Evolutionary conservation across 1,284 basidiomycete genomes (phyloP), one percentile per base, ranked within the genome.

Genomic region (Cryptococcus sp.): DNA sequence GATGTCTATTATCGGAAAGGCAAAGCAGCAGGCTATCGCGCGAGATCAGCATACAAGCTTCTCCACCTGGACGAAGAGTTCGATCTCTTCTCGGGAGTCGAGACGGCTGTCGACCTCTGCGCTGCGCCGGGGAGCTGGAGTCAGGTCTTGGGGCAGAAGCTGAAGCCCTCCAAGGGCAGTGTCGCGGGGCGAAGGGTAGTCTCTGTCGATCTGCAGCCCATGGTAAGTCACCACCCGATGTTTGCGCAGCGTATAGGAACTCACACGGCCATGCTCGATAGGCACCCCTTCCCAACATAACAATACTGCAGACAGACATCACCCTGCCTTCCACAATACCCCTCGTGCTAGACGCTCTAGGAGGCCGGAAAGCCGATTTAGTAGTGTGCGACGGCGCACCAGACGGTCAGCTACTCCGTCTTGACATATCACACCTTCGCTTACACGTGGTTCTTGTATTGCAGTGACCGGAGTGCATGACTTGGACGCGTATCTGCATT

Each of bases 311-410:
- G 57, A 82, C 83, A 44, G 84, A 85, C 61, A 84, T 85, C 66
- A 85, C 84, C 0, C 75, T 80, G 5, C 78, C 80, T 0, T 76
- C 78, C 11, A 84, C 84, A 0, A 81, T 82, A 3, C 74, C 79
- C 2, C 76, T 79, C 6, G 83, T 84, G 46, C 76, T 82, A 17
- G 67, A 74, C 19, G 81, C 82, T 17, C 79, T 84, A 52, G 75
- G 74, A 17, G 81, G 80, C 3, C 70, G 78, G 7, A 76, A 80
- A 53, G 82, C 83, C 0, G 81, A 84, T 57, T 71, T 85, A 40
- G 82, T 84, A 27, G 80, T 85, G 1, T 85, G 84, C 62, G 84
- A 85, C 61, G 84, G 84, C 10, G 84, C 84, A 17, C 83, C 84
- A 3, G 84, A 85, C 67, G 81, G 81, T 80, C 20, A 56, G 76